Base-by-base conservation (phyloP, 345 rosid genomes). In the Salix arbutifolia region DNA sequence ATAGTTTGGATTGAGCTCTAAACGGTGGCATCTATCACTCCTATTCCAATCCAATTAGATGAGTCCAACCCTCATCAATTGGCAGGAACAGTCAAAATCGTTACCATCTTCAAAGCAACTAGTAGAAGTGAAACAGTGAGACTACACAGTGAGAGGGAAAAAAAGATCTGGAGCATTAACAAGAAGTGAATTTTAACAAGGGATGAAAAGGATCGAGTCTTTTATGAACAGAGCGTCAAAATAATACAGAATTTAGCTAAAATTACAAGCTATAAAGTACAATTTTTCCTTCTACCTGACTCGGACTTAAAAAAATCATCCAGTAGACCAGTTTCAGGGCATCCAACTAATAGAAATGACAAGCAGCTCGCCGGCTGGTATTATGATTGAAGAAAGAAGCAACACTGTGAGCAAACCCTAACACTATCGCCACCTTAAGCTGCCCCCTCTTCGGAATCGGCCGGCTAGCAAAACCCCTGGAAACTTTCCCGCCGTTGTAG, bases 391-490 rank as follows among this genome's bases (percentile, higher is more conserved):
- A 90, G 72, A 90, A 80, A 4, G 93, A 89, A 79, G 89, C 91
- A 66, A 92, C 71, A 44, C 88, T 72, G 61, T 87, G 85, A 71
- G 89, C 91, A 74, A 92, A 67, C 3, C 87, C 90, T 69, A 87
- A 78, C 30, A 87, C 80, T 42, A 92, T 85, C 5, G 87, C 93
- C 87, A 89, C 81, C 87, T 89, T 92, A 79, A 92, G 90, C 72
- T 83, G 89, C 2, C 97, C 94, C 83, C 97, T 88, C 85, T 87
- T 89, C 1, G 97, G 97, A 16, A 89, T 84, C 74, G 77, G 89
- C 77, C 97, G 93, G 84, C 88, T 56, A n/a, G 48, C 58, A 14
- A 76, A 68, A 75, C 84, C 75, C 71, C 72, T 77, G 19, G 84
- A 73, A 42, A 77, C 70, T 76, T 73, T 70, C 73, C 85, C 79